Conservation (phyloP, 345 rosid species). For the Psidium friedrichsthalianum region DNA sequence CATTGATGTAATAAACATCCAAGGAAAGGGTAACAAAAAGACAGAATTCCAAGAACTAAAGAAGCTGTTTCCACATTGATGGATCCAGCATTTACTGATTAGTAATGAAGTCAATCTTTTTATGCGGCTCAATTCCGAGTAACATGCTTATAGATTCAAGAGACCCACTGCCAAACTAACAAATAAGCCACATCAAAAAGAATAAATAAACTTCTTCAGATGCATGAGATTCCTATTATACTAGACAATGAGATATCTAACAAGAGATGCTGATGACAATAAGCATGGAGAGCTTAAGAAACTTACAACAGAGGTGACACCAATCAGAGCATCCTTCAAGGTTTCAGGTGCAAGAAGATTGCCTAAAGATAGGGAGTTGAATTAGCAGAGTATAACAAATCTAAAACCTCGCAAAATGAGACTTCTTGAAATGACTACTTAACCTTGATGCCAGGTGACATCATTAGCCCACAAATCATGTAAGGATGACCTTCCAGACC, state of each 20-base stretch:
- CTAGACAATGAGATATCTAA: background rate
- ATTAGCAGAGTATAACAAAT: background rate
- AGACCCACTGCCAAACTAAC: background rate
- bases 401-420: background rate
- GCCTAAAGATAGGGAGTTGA: conserved; percentile 30
- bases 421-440: background rate
- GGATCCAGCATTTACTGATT: background rate
- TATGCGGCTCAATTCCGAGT: background rate
- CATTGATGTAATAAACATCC: background rate
- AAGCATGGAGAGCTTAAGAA: background rate
- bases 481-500: conserved; percentile 76
- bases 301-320: conserved; percentile 83
- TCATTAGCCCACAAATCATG: conserved; percentile 68
- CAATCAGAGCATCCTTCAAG: conserved; percentile 73
- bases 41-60: background rate
- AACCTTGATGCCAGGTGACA: conserved; percentile 89
- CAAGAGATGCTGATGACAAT: background rate
- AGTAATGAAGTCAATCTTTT: background rate
- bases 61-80: background rate
- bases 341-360: conserved; percentile 75
- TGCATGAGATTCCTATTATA: background rate
- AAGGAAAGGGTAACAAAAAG: background rate
- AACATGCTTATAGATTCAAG: background rate
- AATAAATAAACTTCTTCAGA: background rate
- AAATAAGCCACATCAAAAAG: background rate